A percentile compares a stretch with the other conserved stretches of the same genome.
These are phyloP conservation scores for Phytophthora parvispora DNA, from an alignment of 352 stramenopile species.

Conservation along the genomic window DNA sequence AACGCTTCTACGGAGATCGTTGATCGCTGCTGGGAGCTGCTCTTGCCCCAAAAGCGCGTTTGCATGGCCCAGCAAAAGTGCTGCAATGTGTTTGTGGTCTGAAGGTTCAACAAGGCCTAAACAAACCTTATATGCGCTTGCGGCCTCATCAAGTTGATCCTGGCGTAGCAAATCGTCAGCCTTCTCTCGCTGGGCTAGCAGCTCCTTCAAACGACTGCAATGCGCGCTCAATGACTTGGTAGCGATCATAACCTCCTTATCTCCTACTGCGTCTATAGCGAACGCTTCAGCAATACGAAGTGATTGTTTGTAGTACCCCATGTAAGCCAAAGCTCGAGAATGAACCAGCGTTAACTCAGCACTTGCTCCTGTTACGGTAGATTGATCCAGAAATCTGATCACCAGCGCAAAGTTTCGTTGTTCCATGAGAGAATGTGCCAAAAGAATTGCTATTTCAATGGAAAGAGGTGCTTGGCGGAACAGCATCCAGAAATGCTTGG, in stretches of 20 bases:
- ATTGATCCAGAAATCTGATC: conserved; percentile 22
- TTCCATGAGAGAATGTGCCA: conserved; percentile 24
- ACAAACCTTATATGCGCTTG: conserved; percentile 26
- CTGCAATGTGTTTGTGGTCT: conserved; percentile 19
- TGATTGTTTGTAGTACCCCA: conserved; percentile 29
- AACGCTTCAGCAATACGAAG: conserved; percentile 18
- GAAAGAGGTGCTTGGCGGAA: conserved; percentile 31
- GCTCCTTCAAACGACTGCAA: conserved; percentile 2
- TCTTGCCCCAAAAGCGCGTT: conserved; percentile 28
- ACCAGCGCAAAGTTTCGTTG: conserved; percentile 28
- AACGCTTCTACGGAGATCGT: conserved; percentile 28
- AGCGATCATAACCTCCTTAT: background rate
- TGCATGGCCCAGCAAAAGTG: conserved; percentile 29
- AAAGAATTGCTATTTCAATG: conserved; percentile 19
- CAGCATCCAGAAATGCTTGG: conserved; percentile 27
- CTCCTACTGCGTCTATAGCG: background rate
- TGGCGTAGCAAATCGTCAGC: conserved; percentile 26
- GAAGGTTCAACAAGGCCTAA: conserved; percentile 20
- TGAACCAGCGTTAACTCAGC: conserved; percentile 32
- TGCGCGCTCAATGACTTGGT: conserved; percentile 14
- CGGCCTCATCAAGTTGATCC: conserved; percentile 23
- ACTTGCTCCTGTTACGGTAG: conserved; percentile 14
- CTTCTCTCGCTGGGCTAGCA: conserved; percentile 24
- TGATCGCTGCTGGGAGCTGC: conserved; percentile 14
- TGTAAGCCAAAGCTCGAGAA: conserved; percentile 29